These are phyloP conservation scores for Yamadazyma mexicana DNA, from an alignment of 1,139 yeast species.

Conservation along the genomic window DNA sequence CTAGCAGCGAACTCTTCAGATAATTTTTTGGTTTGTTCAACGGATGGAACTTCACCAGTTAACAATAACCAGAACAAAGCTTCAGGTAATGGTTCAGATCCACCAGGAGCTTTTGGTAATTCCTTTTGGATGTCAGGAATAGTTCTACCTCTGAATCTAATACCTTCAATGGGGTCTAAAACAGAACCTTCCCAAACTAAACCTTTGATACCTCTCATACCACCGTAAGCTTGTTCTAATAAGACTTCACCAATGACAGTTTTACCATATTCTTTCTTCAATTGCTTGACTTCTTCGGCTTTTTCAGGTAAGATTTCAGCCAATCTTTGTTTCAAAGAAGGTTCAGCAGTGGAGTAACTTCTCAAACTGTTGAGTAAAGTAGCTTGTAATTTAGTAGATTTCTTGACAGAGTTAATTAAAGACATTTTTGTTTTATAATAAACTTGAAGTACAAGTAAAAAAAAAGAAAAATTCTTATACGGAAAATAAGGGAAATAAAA, in stretches of 20 bases:
- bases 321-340: conserved; percentile 85
- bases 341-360: conserved; percentile 20
- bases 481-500: conserved; percentile 1
- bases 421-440: conserved; percentile 10
- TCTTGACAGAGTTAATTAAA: conserved; percentile 15
- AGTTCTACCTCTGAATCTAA: conserved; percentile 97
- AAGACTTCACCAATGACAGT: conserved; percentile 92
- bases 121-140: conserved; percentile 92
- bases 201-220: conserved; percentile 98
- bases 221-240: conserved; percentile 98
- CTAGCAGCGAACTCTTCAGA: conserved; percentile 84
- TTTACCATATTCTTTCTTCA: conserved; percentile 86
- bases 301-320: conserved; percentile 90
- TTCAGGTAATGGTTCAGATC: conserved; percentile 84
- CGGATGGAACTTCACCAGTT: conserved; percentile 88
- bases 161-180: conserved; percentile 96
- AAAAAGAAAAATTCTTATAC: conserved; percentile 2
- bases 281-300: conserved; percentile 87
- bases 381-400: conserved; percentile 11
- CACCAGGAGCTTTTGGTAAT: conserved; percentile 92
- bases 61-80: conserved; percentile 89
- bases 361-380: conserved; percentile 13
- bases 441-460: not conserved
- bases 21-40: conserved; percentile 70
- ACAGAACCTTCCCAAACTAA: conserved; percentile 99